Conservation (phyloP, 2,329 filamentous ascomycete species). For the Beauveria rudraprayagi region DNA sequence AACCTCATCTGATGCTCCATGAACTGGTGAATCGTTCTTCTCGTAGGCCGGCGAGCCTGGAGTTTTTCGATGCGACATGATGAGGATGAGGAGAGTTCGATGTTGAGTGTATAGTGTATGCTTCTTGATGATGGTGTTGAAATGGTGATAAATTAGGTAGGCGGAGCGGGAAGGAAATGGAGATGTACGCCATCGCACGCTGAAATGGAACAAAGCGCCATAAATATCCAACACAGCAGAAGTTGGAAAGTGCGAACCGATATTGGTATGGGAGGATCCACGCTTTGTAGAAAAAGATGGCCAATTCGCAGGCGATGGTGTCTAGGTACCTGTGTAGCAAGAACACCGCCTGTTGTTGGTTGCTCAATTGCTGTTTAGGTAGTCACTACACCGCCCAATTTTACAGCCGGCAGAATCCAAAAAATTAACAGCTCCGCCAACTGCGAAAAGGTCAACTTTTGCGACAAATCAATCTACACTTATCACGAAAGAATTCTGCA, state of each 20-base stretch:
- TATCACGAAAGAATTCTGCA: background rate
- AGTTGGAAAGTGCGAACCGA: background rate
- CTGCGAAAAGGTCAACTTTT: background rate
- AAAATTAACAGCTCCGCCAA: slow-evolving; percentile 1
- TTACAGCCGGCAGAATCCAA: slow-evolving; percentile 11
- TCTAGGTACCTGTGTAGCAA: background rate
- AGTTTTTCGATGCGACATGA: background rate
- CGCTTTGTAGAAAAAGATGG: background rate
- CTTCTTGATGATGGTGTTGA: background rate
- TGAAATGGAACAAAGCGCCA: background rate
- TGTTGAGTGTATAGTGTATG: background rate
- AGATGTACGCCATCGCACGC: background rate
- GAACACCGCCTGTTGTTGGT: background rate
- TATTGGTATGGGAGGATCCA: background rate
- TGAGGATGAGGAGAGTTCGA: background rate
- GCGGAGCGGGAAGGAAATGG: background rate
- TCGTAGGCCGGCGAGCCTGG: background rate
- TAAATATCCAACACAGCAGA: background rate
- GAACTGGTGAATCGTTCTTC: background rate
- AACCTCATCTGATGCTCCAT: slow-evolving; percentile 1
- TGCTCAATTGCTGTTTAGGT: background rate
- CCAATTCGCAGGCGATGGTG: too few relatives aligned
- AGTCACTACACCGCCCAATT: slow-evolving; percentile 10
- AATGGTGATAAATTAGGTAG: background rate
- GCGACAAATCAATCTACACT: background rate